Conservation (phyloP, 768 basidiomycete genomes). For the Rhodotorula diobovata region DNA sequence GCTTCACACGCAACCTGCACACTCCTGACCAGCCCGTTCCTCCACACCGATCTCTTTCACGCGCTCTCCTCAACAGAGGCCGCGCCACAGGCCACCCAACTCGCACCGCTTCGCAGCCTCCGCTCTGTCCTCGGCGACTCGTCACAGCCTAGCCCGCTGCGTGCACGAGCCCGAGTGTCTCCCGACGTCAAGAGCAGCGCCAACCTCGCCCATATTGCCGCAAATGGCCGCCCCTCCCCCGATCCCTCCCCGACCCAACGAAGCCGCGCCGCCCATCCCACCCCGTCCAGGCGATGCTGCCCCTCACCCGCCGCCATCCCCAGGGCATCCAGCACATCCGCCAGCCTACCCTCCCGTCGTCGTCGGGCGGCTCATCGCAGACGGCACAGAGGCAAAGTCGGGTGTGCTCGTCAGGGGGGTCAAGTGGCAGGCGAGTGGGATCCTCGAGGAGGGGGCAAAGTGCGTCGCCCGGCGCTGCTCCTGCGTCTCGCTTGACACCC, state of each 20-base stretch:
- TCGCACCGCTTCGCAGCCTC: no score
- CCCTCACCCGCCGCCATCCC: neutral
- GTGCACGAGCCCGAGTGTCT: no score
- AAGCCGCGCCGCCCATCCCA: slow-evolving; percentile 1
- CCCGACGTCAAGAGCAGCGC: no score
- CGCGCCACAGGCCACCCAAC: no score
- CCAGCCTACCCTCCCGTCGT: slow-evolving; percentile 8
- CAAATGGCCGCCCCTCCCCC: no score
- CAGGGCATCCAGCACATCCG: neutral
- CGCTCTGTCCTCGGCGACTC: no score
- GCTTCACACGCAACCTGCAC: no score
- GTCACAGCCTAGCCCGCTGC: no score
- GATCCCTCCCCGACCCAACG: neutral
- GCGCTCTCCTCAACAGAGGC: no score
- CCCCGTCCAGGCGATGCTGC: slow-evolving; percentile 5
- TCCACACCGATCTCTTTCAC: no score
- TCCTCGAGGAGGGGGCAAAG: slow-evolving; percentile 20
- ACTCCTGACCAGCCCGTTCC: no score
- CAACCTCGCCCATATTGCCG: no score
- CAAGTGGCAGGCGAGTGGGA: slow-evolving; percentile 29
- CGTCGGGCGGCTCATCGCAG: slow-evolving; percentile 1
- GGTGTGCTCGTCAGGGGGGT: slow-evolving; percentile 14
- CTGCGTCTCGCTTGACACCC: neutral
- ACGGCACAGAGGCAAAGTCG: neutral
- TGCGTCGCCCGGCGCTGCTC: neutral